Evolutionary conservation across 805 yeast genomes (phyloP).

Genomic region (Limtongozyma cylindracea): DNA sequence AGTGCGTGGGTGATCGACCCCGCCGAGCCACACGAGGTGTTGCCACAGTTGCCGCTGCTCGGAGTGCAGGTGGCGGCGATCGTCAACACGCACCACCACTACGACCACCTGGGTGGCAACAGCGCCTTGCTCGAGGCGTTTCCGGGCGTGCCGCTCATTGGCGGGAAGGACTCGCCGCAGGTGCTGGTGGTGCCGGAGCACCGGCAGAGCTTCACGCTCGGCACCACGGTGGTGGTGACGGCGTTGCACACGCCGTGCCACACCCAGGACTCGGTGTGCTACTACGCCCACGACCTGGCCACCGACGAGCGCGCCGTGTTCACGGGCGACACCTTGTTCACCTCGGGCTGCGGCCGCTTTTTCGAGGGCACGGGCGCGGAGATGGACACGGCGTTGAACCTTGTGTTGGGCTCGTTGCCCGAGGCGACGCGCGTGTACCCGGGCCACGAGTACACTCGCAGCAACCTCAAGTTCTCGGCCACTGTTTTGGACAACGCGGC

Average conservation of each 20-base stretch:
- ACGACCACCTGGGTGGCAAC: constrained; percentile 88
- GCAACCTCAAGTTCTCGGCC: constrained; percentile 58
- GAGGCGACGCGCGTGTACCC: constrained; percentile 56
- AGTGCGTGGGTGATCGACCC: constrained; percentile 80
- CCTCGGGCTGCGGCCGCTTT: constrained; percentile 89
- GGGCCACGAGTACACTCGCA: constrained; percentile 87
- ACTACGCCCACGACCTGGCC: constrained; percentile 37
- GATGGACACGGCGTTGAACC: constrained; percentile 51
- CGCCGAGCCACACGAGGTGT: constrained; percentile 53
- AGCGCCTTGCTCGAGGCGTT: constrained; percentile 12
- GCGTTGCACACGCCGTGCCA: constrained; percentile 96
- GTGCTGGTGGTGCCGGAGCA: constrained; percentile 53
- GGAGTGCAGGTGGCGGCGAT: constrained; percentile 38
- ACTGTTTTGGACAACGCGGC: constrained; percentile 30
- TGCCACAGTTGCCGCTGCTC: constrained; percentile 16
- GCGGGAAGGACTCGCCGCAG: constrained; percentile 59
- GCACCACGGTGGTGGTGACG: constrained; percentile 34
- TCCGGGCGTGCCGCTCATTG: constrained; percentile 39
- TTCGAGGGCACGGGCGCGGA: constrained; percentile 75
- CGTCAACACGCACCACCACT: constrained; percentile 91
- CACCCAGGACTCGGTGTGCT: constrained; percentile 90
- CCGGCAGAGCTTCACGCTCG: constrained; percentile 33
- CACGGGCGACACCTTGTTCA: constrained; percentile 90
- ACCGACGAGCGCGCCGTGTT: constrained; percentile 54
- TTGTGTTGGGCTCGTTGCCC: constrained; percentile 33